Evolutionary conservation across 1,139 yeast species (phyloP).

Genomic region (Taiozyma sp.): DNA sequence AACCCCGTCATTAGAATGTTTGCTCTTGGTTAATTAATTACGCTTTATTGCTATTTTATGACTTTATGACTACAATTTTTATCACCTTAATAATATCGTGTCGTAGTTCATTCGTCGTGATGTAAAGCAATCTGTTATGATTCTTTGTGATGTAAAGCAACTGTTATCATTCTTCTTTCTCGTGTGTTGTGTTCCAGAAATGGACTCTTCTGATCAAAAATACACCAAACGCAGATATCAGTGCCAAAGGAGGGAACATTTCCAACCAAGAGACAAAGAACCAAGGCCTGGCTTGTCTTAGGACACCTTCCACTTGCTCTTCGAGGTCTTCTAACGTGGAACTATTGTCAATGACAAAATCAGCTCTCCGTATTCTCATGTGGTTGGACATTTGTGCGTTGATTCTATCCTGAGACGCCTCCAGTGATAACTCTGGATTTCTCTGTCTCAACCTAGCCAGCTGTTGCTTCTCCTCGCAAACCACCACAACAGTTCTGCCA

Average conservation of each 20-base stretch:
- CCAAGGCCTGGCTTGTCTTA: constrained; percentile 45
- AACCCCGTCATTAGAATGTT: background rate
- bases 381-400: constrained; percentile 69
- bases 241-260: constrained; percentile 56
- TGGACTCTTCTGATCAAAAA: constrained; percentile 8
- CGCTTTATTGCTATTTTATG: background rate
- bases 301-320: constrained; percentile 40
- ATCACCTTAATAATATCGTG: too few relatives aligned
- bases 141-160: too few relatives aligned
- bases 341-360: constrained; percentile 64
- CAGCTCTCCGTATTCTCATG: constrained; percentile 56
- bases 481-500: constrained; percentile 66
- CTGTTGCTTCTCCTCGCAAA: constrained; percentile 57
- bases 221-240: constrained; percentile 44
- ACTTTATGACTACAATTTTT: background rate
- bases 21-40: background rate
- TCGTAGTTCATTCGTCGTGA: background rate
- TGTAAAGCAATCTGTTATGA: background rate
- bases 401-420: constrained; percentile 72
- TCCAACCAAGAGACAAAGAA: constrained; percentile 34
- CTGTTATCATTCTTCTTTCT: constrained; percentile 1
- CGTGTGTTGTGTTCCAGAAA: background rate
- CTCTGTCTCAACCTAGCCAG: constrained; percentile 56
- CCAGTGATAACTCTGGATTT: constrained; percentile 59
- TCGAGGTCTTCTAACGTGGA: constrained; percentile 46